Percentiles rank a stretch among this genome's conserved stretches.
Evolutionary conservation across 1,139 yeast genomes (phyloP).

Genomic region (Hyphopichia fennica): DNA sequence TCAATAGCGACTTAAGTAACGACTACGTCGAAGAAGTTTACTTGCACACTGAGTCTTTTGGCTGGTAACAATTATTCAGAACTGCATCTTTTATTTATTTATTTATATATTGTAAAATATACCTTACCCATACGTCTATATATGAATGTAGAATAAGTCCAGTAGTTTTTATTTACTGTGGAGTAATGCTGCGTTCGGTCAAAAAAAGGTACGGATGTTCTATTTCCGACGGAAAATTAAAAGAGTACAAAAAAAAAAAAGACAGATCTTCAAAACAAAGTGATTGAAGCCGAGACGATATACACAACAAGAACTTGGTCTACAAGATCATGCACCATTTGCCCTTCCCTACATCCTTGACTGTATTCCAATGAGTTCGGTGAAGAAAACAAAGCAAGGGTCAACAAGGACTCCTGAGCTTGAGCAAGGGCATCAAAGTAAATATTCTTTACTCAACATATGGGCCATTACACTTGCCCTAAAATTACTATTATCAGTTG

Average conservation of each 20-base stretch:
- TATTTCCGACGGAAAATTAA: no score
- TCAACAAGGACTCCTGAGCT: constrained; percentile 1
- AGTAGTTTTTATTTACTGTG: no score
- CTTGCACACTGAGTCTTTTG: constrained; percentile 59
- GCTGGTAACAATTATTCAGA: constrained; percentile 38
- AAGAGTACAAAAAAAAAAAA: no score
- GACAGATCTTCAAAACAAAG: not conserved
- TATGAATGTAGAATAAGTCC: no score
- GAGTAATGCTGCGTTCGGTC: no score
- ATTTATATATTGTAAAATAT: no score
- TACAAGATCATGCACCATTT: not conserved
- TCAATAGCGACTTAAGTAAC: constrained; percentile 27
- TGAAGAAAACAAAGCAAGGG: not conserved
- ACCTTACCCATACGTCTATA: no score
- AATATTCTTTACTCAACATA: constrained; percentile 34
- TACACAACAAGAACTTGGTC: not conserved
- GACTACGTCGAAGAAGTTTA: constrained; percentile 48
- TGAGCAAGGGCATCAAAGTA: not conserved
- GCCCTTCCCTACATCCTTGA: not conserved
- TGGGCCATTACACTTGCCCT: constrained; percentile 42
- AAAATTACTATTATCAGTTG: constrained; percentile 36
- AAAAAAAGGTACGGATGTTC: not conserved
- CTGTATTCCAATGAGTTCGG: not conserved
- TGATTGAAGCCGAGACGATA: not conserved
- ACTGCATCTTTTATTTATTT: no score